Base-by-base conservation (phyloP, 176 grass and related monocot genomes). In the Zea luxurians region DNA sequence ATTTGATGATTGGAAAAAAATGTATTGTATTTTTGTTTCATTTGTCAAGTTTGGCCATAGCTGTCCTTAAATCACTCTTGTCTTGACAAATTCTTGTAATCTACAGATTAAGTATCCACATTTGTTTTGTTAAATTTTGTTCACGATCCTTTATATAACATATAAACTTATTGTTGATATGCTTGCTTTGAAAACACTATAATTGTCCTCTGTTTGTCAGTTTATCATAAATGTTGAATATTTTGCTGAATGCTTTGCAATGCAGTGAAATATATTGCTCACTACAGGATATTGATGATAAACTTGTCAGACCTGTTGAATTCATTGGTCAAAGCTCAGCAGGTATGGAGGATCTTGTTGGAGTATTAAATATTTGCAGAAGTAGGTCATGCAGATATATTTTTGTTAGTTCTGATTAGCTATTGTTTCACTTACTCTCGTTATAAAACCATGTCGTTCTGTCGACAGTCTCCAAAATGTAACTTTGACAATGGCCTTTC, bases 191-290 rank as follows among this genome's bases (percentile, higher is more conserved):
- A 66, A 50, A 49, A 77, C 44, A 66, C 2, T 50, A 16, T 52
- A 37, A 1, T 50, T 49, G 34, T 9, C 49, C 8, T 77, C 35
- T 78, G 48, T 66, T 63, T 2, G 1, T 41, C 48, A 54, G 17
- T 53, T 53, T 27, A 27, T 66, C 5, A 78, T 53, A 5, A 66
- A 52, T 0, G 47, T 78, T 50, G 46, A 66, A 66, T 52, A 38
- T 4, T 65, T 43, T 79, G 48, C n/a, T 57, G 37, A 54, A 10
- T 68, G 6, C n/a, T 10, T 44, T 79, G 37, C 7, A 35, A 44
- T 79, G 77, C 77, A 79, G 77, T 4, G 77, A 79, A 68, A 79
- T 79, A 68, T 68, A 44, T 68, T 34, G 7, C 18, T 79, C 77
- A 2, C 34, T 79, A 35, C 37, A 68, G 27, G 5, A 36, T 79